These are phyloP conservation scores for Penicillium sp. DNA, from an alignment of 2,329 filamentous ascomycete species.

Conservation along the genomic window DNA sequence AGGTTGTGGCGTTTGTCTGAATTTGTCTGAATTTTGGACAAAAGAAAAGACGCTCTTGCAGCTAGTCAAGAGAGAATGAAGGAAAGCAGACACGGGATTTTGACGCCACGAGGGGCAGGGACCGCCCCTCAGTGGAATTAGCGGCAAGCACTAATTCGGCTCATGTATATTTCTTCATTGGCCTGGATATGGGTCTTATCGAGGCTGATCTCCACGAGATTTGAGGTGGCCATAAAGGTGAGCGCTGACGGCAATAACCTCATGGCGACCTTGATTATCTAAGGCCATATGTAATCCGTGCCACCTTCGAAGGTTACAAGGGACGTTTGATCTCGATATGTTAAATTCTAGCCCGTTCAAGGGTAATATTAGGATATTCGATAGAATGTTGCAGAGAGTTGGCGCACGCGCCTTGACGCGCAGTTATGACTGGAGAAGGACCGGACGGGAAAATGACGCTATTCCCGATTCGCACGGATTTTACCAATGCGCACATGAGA, in stretches of 20 bases:
- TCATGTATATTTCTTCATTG: not conserved
- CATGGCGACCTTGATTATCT: not conserved
- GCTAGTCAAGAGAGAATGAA: not conserved
- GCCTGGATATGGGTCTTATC: not conserved
- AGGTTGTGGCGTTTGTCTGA: not conserved
- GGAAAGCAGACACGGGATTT: not conserved
- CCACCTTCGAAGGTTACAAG: not conserved
- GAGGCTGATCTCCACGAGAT: not conserved
- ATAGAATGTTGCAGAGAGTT: not conserved
- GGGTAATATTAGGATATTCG: not conserved
- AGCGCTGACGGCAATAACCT: not conserved
- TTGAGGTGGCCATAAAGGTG: not conserved
- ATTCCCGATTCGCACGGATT: not conserved
- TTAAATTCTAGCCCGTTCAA: not conserved
- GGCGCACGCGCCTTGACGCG: not conserved
- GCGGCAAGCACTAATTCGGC: not conserved
- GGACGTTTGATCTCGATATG: not conserved
- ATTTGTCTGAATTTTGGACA: not conserved
- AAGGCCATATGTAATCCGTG: not conserved
- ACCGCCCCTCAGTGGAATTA: not conserved
- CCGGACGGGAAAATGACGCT: not conserved
- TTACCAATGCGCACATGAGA: not conserved
- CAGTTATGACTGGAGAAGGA: not conserved
- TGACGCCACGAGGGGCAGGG: not conserved
- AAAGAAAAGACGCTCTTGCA: not conserved